phyloP scores from a whole-genome alignment of 2,329 filamentous ascomycete genomes.

The Penicillium sp. region DNA sequence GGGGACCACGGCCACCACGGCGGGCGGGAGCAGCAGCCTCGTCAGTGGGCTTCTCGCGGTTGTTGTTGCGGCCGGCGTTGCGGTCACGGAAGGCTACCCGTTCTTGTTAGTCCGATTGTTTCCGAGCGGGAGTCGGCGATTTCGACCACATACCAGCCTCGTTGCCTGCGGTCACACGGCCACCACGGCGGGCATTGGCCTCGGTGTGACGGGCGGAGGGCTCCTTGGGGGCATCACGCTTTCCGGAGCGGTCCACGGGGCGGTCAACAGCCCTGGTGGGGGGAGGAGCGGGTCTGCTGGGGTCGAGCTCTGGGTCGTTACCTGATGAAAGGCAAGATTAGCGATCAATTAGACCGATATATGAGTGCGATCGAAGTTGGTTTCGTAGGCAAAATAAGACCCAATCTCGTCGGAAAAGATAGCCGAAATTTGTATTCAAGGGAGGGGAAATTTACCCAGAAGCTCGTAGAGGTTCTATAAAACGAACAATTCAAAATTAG shows the following conservation, averaged over 20 bases:
- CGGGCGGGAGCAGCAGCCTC: constrained; percentile 54
- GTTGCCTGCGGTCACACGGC: constrained; percentile 61
- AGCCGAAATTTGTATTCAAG: constrained; percentile 16
- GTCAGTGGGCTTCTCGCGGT: constrained; percentile 75
- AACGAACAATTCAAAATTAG: constrained; percentile 19
- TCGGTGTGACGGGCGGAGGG: constrained; percentile 50
- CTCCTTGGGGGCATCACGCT: constrained; percentile 81
- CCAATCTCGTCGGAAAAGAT: constrained; percentile 14
- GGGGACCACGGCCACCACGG: constrained; percentile 45
- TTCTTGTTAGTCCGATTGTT: constrained; percentile 12
- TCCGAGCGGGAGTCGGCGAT: not conserved
- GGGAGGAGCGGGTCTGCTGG: constrained; percentile 69
- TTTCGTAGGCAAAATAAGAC: not conserved
- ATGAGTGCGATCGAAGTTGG: constrained; percentile 6
- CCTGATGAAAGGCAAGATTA: constrained; percentile 47
- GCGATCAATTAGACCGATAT: constrained; percentile 13
- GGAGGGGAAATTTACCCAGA: constrained; percentile 67
- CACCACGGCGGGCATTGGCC: constrained; percentile 46
- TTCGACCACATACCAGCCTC: constrained; percentile 71
- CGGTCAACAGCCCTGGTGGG: constrained; percentile 89
- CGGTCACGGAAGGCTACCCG: constrained; percentile 83
- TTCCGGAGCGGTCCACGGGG: constrained; percentile 68
- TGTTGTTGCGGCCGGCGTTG: constrained; percentile 72
- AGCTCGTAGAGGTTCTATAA: constrained; percentile 92
- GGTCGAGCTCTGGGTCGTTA: constrained; percentile 67